Evolutionary conservation across 2,329 filamentous ascomycete genomes (phyloP), one percentile per base, ranked within the genome.

Genomic region (Pyricularia sp.): DNA sequence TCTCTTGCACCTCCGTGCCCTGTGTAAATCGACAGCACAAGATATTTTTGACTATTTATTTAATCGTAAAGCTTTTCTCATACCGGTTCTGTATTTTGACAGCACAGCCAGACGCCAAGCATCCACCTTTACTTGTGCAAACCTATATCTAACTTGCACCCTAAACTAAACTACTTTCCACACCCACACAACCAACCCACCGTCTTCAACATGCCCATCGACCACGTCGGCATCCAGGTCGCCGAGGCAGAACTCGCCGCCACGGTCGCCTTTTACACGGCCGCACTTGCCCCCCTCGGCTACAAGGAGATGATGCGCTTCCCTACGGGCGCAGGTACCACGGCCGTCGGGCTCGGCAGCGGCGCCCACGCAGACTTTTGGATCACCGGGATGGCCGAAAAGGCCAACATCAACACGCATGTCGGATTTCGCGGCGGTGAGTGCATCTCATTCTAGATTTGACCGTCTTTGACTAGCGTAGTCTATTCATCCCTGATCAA

Each of bases 201-300:
- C 42, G 11, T 14, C 63, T 20, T 23, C 36, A 69, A 31, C 64
- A 70, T 70, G 69, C 23, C 64, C 6, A 59, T 69, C 65, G 68
- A 58, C 28, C 68, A 70, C 65, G 36, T 63, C 59, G 30, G 59
- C 23, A 68, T 70, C 59, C 26, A 67, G 12, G 67, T 67, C 50
- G 33, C 30, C 50, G 20, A 33, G 26, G 64, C 50, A 31, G 50
- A 36, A 30, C 59, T 65, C 64, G 61, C 61, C 28, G 26, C 59
- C 4, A 28, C 58, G 26, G 11, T 70, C 61, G 42, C 67, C 36
- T 70, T 70, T 58, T 70, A 70, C 66, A 10, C 55, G 20, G 61
- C 66, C 65, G 69, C 69, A 6, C 69, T 70, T 25, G 63, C 64
- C 36, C 69, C 69, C 2, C 61, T 70, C 28, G 69, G 69, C 28